Base-by-base conservation (phyloP, 768 basidiomycete genomes). In the Lepiota venenata region DNA sequence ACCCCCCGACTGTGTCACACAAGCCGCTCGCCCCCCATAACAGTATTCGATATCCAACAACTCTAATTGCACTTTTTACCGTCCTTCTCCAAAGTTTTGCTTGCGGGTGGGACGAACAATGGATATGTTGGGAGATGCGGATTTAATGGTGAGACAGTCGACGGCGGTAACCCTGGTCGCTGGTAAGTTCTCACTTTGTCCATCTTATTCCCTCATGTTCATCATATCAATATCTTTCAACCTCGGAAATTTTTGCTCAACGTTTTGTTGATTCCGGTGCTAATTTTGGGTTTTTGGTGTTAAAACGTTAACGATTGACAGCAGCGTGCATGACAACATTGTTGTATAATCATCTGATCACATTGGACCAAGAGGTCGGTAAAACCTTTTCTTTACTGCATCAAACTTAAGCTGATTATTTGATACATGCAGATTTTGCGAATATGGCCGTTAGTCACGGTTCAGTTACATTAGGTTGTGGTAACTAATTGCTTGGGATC, bases 281-380 rank as follows among this genome's bases (percentile, higher is more conserved):
- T 44, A 14, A 37, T 29, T 14, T 35, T 32, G 27, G 25, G 12
- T 43, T 25, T 36, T 15, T 9, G 37, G 14, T 36, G n/a, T 27
- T 21, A 20, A 20, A 25, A 6, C 21, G n/a, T 27, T 21, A 20
- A 20, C 15, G 21, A 39, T 18, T 32, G 10, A 38, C 42, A 67
- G 66, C 61, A 14, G 60, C 67, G 4, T 68, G 67, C 47, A 50
- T 68, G 45, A 66, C 65, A 11, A 48, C 52, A 15, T 55, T 68
- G 22, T 9, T 66, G 11, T 66, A 68, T 44, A 60, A 65, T 44
- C 65, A 68, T 58, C 37, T 56, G 8, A 53, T 65, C 16, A 66
- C 65, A 9, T 39, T 66, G 1, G 61, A 64, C 29, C 41, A 63
- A 52, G 67, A 68, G 59, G 67, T 65, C 12, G 35, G 56, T 47